Evolutionary conservation across 495 filamentous ascomycete species (phyloP).

Genomic region (Aspergillus funiculosus): DNA sequence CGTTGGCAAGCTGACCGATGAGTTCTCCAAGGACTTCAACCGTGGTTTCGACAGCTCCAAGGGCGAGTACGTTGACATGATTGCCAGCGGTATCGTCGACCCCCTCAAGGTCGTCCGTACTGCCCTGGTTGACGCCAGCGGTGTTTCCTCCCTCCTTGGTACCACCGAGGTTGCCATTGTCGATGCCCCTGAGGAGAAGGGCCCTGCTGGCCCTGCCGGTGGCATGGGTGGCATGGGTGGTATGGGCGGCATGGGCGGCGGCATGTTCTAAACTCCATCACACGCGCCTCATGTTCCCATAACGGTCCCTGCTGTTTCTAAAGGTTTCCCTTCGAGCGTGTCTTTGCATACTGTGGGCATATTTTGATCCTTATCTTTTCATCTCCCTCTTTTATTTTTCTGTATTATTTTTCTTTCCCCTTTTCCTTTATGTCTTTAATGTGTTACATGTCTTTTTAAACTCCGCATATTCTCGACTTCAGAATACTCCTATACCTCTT

Average conservation of each 20-base stretch:
- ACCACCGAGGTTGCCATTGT: slow-evolving; percentile 97
- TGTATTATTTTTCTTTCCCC: slow-evolving; percentile 24
- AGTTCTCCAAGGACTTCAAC: slow-evolving; percentile 91
- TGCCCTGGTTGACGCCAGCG: slow-evolving; percentile 86
- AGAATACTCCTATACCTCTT: slow-evolving; percentile 10
- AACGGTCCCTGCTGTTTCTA: slow-evolving; percentile 15
- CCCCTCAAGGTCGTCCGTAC: slow-evolving; percentile 99
- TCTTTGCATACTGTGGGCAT: slow-evolving; percentile 43
- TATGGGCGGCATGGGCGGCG: slow-evolving; percentile 58
- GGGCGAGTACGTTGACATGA: slow-evolving; percentile 99
- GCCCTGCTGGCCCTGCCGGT: slow-evolving; percentile 45
- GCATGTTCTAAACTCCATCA: slow-evolving; percentile 42
- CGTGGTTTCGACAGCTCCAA: slow-evolving; percentile 93
- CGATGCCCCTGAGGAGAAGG: slow-evolving; percentile 93
- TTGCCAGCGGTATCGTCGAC: slow-evolving; percentile 90
- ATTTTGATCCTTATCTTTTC: slow-evolving; percentile 28
- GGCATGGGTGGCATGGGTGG: slow-evolving; percentile 65
- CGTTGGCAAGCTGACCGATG: slow-evolving; percentile 96
- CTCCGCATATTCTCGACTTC: slow-evolving; percentile 4
- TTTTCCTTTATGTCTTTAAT: slow-evolving; percentile 24
- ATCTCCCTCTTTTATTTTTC: slow-evolving; percentile 18
- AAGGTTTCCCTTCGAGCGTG: slow-evolving; percentile 30
- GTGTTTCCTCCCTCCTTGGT: slow-evolving; percentile 93
- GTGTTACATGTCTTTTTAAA: slow-evolving; percentile 49
- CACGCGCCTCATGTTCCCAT: slow-evolving; percentile 10